Percentiles rank a stretch among this genome's conserved stretches.
phyloP scores from a whole-genome alignment of 306 rosid species.

The Vigna reflexopilosa region DNA sequence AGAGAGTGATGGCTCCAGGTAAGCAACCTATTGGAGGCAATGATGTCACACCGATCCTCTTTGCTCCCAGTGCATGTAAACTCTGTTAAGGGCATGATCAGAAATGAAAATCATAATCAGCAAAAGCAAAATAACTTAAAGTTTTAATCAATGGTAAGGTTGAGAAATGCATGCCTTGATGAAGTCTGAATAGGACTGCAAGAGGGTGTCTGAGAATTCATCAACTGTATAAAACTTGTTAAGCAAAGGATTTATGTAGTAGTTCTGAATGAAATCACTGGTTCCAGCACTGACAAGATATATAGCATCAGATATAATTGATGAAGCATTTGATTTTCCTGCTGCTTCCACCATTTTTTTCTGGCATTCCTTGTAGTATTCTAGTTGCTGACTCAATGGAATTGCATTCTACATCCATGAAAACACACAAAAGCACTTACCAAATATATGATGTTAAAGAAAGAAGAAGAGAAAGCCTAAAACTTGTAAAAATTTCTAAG shows the following conservation, averaged over 20 bases:
- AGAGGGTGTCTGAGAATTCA: constrained; percentile 67
- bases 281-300: constrained; percentile 61
- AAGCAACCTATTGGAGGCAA: constrained; percentile 75
- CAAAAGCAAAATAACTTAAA: background rate
- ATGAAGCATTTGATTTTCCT: constrained; percentile 57
- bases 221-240: constrained; percentile 46
- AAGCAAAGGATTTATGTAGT: constrained; percentile 69
- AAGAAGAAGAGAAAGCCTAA: no score
- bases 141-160: background rate
- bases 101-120: constrained; percentile 16
- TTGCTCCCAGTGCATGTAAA: constrained; percentile 69
- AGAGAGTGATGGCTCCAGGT: constrained; percentile 67
- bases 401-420: constrained; percentile 57
- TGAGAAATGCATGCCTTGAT: constrained; percentile 55
- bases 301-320: constrained; percentile 63
- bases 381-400: constrained; percentile 63
- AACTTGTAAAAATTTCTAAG: background rate
- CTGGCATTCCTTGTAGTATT: constrained; percentile 68
- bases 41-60: constrained; percentile 73
- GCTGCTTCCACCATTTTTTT: constrained; percentile 50
- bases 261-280: constrained; percentile 77
- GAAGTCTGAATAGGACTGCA: constrained; percentile 52
- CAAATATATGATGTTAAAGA: background rate
- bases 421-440: background rate
- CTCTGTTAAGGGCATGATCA: constrained; percentile 47